Base-by-base conservation (phyloP, 2,329 filamentous ascomycete genomes). In the Fusarium nurragi region DNA sequence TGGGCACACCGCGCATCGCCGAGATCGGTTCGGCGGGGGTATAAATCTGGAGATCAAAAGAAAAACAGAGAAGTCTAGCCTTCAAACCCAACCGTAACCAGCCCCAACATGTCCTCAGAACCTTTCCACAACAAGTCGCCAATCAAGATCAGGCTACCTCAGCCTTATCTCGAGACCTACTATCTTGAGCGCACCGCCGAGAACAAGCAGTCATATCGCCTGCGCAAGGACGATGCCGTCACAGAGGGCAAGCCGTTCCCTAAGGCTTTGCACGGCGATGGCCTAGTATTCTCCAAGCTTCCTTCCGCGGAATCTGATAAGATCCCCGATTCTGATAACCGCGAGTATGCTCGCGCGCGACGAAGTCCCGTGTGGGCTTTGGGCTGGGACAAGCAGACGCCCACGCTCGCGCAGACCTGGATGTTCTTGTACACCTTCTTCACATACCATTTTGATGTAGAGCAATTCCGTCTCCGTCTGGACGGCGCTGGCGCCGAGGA, bases 321-420 rank as follows among this genome's bases (percentile, higher is more conserved):
- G 11, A 68, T 70, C 14, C 58, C 60, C 11, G 64, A 68, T 21
- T 68, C 67, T 46, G 60, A 73, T 54, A 73, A 73, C 72, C 83
- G 80, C n/a, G 74, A 79, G 40, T 85, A 82, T 82, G 83, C 79
- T 14, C 75, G 81, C 14, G 79, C 83, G 2, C 76, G 83, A 26
- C 80, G 83, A 47, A 81, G 79, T 9, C 82, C 82, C 2, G 75
- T 77, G 18, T 79, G 80, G 51, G 73, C 73, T 4, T 70, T 82
- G 60, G 64, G 71, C 52, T 84, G 82, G 82, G 74, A 77, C 14
- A 70, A 66, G 22, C 53, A 74, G 5, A 58, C 72, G 8, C 80
- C 81, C 2, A 81, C 80, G 0, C 70, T 80, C 14, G 80, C 75
- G 5, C 82, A 84, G 69, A 74, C 79, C 23, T 85, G 83, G 83